Evolutionary conservation across 805 yeast species (phyloP).

Genomic region (Clavispora vitiphila): DNA sequence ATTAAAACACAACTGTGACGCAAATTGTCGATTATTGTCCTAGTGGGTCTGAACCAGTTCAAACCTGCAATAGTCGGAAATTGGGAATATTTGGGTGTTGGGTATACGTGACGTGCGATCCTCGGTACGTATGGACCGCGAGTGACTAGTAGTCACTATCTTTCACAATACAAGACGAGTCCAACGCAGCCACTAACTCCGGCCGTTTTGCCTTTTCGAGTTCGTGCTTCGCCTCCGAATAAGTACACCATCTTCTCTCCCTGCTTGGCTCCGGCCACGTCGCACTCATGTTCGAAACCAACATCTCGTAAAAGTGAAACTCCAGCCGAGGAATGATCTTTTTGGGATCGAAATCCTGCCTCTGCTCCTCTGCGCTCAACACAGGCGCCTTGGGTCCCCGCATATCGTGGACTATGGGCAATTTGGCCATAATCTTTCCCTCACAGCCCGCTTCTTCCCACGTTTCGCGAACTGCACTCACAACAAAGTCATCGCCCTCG

Average conservation of each 20-base stretch:
- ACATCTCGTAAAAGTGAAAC: slow-evolving; percentile 82
- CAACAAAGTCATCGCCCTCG: slow-evolving; percentile 47
- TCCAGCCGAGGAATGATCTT: slow-evolving; percentile 68
- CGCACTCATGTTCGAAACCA: slow-evolving; percentile 47
- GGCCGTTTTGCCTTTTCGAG: slow-evolving; percentile 54
- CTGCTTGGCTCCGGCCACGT: slow-evolving; percentile 78
- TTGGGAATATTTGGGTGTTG: too few species aligned
- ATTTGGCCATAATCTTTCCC: slow-evolving; percentile 50
- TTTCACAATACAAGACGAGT: slow-evolving; percentile 47
- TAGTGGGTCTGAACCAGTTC: too few species aligned
- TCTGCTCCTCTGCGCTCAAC: slow-evolving; percentile 22
- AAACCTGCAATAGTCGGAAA: too few species aligned
- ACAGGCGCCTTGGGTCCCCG: slow-evolving; percentile 38
- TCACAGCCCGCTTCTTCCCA: slow-evolving; percentile 98
- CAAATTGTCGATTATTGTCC: too few species aligned
- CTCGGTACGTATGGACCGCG: too few species aligned
- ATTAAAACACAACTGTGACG: too few species aligned
- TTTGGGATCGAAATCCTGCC: slow-evolving; percentile 29
- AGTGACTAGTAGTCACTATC: slow-evolving; percentile 19
- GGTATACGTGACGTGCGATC: too few species aligned
- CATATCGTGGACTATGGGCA: slow-evolving; percentile 66
- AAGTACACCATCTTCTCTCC: slow-evolving; percentile 70
- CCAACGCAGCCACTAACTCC: slow-evolving; percentile 62
- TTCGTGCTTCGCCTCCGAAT: slow-evolving; percentile 60
- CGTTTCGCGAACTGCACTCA: slow-evolving; percentile 77